Evolutionary conservation across 2,329 filamentous ascomycete species (phyloP).

Genomic region (Shiraia bambusicola): DNA sequence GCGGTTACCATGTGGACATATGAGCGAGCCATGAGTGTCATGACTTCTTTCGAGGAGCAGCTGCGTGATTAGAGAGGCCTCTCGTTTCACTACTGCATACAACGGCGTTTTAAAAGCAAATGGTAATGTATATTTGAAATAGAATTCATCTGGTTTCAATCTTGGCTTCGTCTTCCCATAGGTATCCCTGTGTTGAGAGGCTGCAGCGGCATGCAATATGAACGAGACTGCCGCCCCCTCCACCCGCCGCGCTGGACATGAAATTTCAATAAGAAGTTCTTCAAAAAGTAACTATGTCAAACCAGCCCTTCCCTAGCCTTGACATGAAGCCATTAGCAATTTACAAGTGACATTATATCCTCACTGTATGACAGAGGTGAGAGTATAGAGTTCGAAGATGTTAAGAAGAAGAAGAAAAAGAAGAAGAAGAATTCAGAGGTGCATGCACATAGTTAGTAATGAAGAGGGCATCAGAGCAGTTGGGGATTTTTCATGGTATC

Average conservation of each 20-base stretch:
- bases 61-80: neutral
- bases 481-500: neutral
- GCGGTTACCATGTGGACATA: conserved; percentile 96
- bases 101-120: too few relatives aligned
- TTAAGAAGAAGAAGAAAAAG: conserved; percentile 26
- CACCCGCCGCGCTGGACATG: conserved; percentile 5
- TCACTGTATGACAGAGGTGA: neutral
- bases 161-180: too few relatives aligned
- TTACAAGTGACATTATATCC: conserved; percentile 2
- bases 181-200: too few relatives aligned
- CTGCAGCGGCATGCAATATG: too few relatives aligned
- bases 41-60: conserved; percentile 46
- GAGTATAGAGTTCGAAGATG: conserved; percentile 16
- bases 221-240: too few relatives aligned
- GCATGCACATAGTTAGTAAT: conserved; percentile 1
- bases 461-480: conserved; percentile 3
- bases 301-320: conserved; percentile 1
- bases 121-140: too few relatives aligned
- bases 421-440: neutral
- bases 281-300: conserved; percentile 1
- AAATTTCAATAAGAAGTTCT: conserved; percentile 7
- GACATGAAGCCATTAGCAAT: neutral
- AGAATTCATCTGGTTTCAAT: too few relatives aligned
- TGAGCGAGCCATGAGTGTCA: conserved; percentile 68
- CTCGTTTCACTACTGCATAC: neutral